Evolutionary conservation across 108 stramenopile species (phyloP).

Genomic region (Fistulifera solaris): DNA sequence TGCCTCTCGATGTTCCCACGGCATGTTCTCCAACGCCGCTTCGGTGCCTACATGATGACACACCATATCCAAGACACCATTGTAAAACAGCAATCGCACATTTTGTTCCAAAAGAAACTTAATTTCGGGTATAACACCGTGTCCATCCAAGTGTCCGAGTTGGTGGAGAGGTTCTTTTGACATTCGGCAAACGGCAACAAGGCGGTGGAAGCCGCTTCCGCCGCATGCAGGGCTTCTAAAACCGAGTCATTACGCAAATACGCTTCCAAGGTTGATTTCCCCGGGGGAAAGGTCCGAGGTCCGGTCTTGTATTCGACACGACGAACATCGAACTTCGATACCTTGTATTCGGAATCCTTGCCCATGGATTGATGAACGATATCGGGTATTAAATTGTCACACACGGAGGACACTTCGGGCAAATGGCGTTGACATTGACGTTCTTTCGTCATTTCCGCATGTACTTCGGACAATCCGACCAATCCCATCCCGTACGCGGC

Average conservation of each 20-base stretch:
- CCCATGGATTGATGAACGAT: conserved; percentile 59
- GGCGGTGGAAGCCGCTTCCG: too few species aligned
- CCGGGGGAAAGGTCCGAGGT: conserved; percentile 24
- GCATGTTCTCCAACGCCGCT: conserved; percentile 59
- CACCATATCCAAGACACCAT: conserved; percentile 84
- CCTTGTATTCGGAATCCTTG: conserved; percentile 18
- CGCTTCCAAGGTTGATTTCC: too few species aligned
- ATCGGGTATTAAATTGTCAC: conserved; percentile 73
- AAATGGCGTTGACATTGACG: conserved; percentile 53
- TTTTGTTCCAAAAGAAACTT: too few species aligned
- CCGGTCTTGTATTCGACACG: conserved; percentile 29
- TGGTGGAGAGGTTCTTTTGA: too few species aligned
- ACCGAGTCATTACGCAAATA: too few species aligned
- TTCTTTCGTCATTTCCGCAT: conserved; percentile 54
- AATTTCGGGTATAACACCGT: too few species aligned
- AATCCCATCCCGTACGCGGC: conserved; percentile 81
- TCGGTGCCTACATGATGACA: conserved; percentile 95
- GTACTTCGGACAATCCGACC: conserved; percentile 65
- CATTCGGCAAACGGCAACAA: too few species aligned
- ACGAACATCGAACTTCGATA: conserved; percentile 69
- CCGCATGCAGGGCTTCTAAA: too few species aligned
- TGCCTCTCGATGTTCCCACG: conserved; percentile 59
- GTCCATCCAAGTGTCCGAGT: too few species aligned
- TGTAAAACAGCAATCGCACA: conserved; percentile 40
- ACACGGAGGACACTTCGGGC: conserved; percentile 24